Percentiles rank a stretch among this genome's conserved stretches.
Evolutionary conservation across 1,284 basidiomycete species (phyloP).

Genomic region (Malassezia sympodialis): DNA sequence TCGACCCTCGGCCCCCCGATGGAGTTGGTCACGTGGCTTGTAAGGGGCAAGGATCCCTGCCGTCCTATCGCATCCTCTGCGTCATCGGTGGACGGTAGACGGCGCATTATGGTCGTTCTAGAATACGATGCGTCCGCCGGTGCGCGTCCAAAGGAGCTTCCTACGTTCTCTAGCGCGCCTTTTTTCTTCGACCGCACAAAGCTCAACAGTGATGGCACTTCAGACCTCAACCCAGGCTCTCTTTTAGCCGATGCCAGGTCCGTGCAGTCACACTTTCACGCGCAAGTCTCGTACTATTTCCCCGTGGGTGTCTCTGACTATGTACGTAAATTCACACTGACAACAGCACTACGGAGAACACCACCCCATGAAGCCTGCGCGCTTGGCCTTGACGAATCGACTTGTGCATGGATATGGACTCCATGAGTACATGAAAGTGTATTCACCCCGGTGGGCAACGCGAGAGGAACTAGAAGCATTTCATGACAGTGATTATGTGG

Average conservation of each 20-base stretch:
- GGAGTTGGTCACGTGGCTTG: not conserved
- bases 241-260: constrained; percentile 13
- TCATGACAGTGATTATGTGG: constrained; percentile 85
- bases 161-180: constrained; percentile 39
- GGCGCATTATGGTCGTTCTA: constrained; percentile 32
- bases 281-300: constrained; percentile 88
- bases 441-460: constrained; percentile 76
- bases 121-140: constrained; percentile 32
- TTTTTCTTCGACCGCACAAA: constrained; percentile 41
- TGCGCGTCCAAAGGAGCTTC: constrained; percentile 18
- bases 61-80: not conserved
- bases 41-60: not conserved
- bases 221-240: constrained; percentile 16
- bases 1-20: not conserved
- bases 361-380: constrained; percentile 97
- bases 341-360: constrained; percentile 59
- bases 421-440: constrained; percentile 90
- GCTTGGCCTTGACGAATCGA: constrained; percentile 84
- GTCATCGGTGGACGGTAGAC: not conserved
- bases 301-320: constrained; percentile 87
- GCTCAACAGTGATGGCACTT: constrained; percentile 23
- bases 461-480: constrained; percentile 80
- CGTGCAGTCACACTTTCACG: constrained; percentile 37
- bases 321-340: constrained; percentile 14
- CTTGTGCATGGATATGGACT: constrained; percentile 92